Evolutionary conservation across 345 rosid genomes (phyloP).

Genomic region (Brassica rapa): DNA sequence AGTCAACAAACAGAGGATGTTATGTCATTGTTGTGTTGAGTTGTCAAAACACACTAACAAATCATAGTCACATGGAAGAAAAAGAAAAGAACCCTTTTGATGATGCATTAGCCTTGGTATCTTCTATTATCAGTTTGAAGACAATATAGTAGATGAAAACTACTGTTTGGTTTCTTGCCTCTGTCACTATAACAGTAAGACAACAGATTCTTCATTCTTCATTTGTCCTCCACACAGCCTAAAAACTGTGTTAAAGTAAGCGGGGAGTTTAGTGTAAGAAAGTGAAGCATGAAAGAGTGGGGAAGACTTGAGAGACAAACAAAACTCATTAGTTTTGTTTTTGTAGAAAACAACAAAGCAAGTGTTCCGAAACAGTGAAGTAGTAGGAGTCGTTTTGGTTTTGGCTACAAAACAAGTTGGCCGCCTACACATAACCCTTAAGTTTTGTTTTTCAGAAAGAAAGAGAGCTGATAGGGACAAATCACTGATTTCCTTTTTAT

Average conservation of each 20-base stretch:
- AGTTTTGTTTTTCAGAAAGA: slow-evolving; percentile 31
- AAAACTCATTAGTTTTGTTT: slow-evolving; percentile 15
- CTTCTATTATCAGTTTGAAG: slow-evolving; percentile 35
- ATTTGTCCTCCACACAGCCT: slow-evolving; percentile 18
- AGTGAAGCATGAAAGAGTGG: slow-evolving; percentile 25
- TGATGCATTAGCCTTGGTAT: slow-evolving; percentile 39
- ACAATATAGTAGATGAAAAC: slow-evolving; percentile 21
- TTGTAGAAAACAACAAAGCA: slow-evolving; percentile 35
- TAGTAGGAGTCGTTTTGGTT: slow-evolving; percentile 28
- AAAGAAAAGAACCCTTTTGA: slow-evolving; percentile 6
- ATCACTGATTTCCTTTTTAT: slow-evolving; percentile 39
- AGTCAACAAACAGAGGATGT: slow-evolving; percentile 11
- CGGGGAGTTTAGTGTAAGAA: neutral
- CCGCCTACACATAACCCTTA: slow-evolving; percentile 21
- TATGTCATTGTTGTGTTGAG: slow-evolving; percentile 25
- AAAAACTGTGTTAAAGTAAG: slow-evolving; percentile 8
- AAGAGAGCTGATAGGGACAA: slow-evolving; percentile 34
- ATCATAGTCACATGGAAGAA: slow-evolving; percentile 18
- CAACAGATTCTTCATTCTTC: slow-evolving; percentile 29
- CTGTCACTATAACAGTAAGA: slow-evolving; percentile 22
- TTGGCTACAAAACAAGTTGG: slow-evolving; percentile 34
- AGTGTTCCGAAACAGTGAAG: slow-evolving; percentile 32
- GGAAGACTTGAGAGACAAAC: slow-evolving; percentile 37
- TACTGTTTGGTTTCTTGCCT: slow-evolving; percentile 29
- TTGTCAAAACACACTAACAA: slow-evolving; percentile 29